Percentiles rank a stretch among this genome's conserved stretches.
Evolutionary conservation across 345 rosid species (phyloP).

Genomic region (Pistacia integerrima): DNA sequence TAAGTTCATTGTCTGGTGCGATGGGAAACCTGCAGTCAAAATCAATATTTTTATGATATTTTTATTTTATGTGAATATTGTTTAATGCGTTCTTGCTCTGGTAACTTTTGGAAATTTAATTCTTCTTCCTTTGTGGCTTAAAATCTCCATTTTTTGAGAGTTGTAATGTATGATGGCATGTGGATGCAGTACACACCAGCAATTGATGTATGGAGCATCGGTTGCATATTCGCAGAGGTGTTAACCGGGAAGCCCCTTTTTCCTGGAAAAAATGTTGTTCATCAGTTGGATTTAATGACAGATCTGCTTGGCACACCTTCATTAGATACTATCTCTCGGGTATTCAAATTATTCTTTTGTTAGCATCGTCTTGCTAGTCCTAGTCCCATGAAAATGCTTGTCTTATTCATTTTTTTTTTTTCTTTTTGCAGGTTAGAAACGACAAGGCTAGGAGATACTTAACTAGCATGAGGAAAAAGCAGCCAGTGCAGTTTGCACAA

Average conservation of each 20-base stretch:
- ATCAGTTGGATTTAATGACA: slow-evolving; percentile 94
- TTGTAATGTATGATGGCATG: not conserved
- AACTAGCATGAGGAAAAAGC: slow-evolving; percentile 94
- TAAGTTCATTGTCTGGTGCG: not conserved
- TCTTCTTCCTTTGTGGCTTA: not conserved
- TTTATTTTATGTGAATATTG: not conserved
- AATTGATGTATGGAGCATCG: slow-evolving; percentile 96
- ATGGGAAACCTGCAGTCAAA: not conserved
- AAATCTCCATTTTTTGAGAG: not conserved
- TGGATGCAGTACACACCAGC: slow-evolving; percentile 91
- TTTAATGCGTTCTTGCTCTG: not conserved
- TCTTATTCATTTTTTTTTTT: slow-evolving; percentile 7
- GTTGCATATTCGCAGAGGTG: slow-evolving; percentile 96
- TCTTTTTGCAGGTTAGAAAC: slow-evolving; percentile 69
- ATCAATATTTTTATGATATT: not conserved
- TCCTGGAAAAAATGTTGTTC: slow-evolving; percentile 97
- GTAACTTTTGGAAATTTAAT: not conserved
- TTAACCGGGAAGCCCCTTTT: slow-evolving; percentile 84
- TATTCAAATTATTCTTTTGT: slow-evolving; percentile 27
- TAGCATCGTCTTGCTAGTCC: not conserved
- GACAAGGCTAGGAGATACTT: slow-evolving; percentile 94
- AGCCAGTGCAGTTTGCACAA: slow-evolving; percentile 65
- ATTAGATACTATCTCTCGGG: slow-evolving; percentile 85
- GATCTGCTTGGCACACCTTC: slow-evolving; percentile 96
- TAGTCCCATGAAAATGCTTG: not conserved